Conservation (phyloP, 176 grass and related monocot species). For the Lolium multiflorum region DNA sequence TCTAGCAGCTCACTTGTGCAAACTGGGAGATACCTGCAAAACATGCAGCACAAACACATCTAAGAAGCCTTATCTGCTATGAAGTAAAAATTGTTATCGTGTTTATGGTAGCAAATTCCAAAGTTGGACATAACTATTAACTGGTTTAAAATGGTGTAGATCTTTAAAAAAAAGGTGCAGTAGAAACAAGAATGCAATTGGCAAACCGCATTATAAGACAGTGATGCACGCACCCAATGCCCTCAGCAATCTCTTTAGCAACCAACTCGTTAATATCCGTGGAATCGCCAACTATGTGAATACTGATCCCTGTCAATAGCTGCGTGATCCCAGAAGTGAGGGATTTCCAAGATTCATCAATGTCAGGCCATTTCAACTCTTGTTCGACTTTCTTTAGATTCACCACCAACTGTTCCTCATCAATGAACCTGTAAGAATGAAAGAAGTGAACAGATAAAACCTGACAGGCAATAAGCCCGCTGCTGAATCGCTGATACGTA, state of each 20-base stretch:
- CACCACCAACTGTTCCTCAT: constrained; percentile 86
- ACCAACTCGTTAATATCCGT: constrained; percentile 81
- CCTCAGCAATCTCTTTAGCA: constrained; percentile 76
- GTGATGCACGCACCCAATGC: constrained; percentile 67
- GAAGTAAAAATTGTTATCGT: background rate
- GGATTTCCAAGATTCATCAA: constrained; percentile 93
- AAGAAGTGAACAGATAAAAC: background rate
- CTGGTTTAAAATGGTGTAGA: too few species aligned
- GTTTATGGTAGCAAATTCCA: background rate
- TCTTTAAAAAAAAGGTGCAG: background rate
- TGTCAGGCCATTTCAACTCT: constrained; percentile 90
- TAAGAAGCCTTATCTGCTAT: constrained; percentile 7
- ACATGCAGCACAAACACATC: background rate
- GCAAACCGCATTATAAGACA: background rate
- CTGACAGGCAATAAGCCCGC: background rate
- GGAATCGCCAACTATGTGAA: constrained; percentile 82
- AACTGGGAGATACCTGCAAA: constrained; percentile 80
- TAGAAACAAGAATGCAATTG: background rate
- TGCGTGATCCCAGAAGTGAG: constrained; percentile 77
- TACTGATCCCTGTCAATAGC: constrained; percentile 76
- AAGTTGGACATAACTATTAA: background rate
- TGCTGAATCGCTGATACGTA: constrained; percentile 21
- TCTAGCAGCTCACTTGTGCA: constrained; percentile 86
- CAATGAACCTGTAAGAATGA: constrained; percentile 71
- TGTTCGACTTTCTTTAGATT: constrained; percentile 86